Conservation (phyloP, 371 early-diverging fungal species). For the Coemansia sp. region DNA sequence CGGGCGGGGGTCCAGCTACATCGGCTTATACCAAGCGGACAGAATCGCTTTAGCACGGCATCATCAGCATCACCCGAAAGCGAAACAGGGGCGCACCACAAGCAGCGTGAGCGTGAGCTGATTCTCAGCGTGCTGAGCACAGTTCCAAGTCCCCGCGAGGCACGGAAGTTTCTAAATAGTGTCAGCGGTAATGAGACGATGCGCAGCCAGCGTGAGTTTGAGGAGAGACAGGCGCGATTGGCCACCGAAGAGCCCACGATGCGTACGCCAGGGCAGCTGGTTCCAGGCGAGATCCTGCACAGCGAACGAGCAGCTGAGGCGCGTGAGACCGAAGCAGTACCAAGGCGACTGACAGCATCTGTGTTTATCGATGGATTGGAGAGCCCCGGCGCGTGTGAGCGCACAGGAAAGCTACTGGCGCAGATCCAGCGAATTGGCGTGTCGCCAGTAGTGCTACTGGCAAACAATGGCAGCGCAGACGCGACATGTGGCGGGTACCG, state of each 20-base stretch:
- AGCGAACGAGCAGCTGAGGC: constrained; percentile 2
- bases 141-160: constrained; percentile 75
- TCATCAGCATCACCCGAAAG: constrained; percentile 8
- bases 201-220: constrained; percentile 37
- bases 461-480: not conserved
- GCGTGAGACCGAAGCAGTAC: constrained; percentile 21
- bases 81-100: not conserved
- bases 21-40: no score
- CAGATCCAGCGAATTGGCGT: constrained; percentile 51
- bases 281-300: constrained; percentile 28
- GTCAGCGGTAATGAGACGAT: constrained; percentile 54
- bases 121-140: constrained; percentile 57
- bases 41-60: constrained; percentile 8
- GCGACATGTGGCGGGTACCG: constrained; percentile 19
- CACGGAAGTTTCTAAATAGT: constrained; percentile 69
- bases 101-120: constrained; percentile 43
- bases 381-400: constrained; percentile 63
- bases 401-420: constrained; percentile 45
- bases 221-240: constrained; percentile 29
- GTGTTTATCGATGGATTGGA: constrained; percentile 70
- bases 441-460: constrained; percentile 35
- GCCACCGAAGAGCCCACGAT: constrained; percentile 9
- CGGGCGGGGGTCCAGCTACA: no score
- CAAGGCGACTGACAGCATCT: constrained; percentile 44
- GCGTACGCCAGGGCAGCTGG: constrained; percentile 6